Percentiles rank a stretch among this genome's conserved stretches.
Conservation (phyloP, 73 alveolate species). For the Paramecium sonneborni region DNA sequence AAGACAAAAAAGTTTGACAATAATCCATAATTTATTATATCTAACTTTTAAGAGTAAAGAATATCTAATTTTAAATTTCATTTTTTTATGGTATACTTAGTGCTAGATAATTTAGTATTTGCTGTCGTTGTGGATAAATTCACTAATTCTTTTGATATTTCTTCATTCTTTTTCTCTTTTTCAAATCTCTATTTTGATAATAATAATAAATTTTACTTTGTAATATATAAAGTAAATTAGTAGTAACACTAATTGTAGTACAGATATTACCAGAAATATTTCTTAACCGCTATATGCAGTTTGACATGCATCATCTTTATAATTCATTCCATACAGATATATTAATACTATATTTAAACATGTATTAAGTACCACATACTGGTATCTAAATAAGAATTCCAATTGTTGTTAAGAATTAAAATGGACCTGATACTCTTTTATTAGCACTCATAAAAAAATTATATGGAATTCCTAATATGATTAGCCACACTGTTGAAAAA, state of each 20-base stretch:
- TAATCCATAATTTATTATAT: neutral
- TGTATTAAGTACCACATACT: neutral
- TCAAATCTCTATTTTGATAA: neutral
- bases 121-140: neutral
- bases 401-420: neutral
- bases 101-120: neutral
- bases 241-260: neutral
- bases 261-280: neutral
- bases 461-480: slow-evolving; percentile 40
- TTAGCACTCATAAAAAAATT: slow-evolving; percentile 12
- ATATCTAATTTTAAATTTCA: neutral
- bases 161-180: neutral
- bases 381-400: neutral
- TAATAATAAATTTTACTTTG: neutral
- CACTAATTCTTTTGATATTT: neutral
- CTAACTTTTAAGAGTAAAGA: neutral
- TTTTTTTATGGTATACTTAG: neutral
- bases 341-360: neutral
- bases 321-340: neutral
- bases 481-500: neutral
- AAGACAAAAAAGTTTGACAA: neutral
- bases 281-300: neutral
- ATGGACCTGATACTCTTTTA: neutral
- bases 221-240: neutral
- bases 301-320: neutral